Conservation (phyloP, 352 stramenopile species). For the Elongisporangium senticosum region DNA sequence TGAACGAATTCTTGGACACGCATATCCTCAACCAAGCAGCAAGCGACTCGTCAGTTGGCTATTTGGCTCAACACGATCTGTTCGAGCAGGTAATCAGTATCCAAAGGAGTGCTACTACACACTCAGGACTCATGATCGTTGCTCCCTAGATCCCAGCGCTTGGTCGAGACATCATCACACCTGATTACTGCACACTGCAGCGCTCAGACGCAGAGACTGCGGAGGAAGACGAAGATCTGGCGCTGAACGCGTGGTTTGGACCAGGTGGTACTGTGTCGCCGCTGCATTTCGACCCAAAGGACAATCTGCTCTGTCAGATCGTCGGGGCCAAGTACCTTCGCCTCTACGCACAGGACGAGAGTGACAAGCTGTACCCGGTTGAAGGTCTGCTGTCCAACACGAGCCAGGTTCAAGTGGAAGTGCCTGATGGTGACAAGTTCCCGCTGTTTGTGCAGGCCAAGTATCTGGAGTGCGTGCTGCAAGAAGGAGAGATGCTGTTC, state of each 20-base stretch:
- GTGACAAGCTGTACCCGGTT: conserved; percentile 74
- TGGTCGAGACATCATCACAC: conserved; percentile 72
- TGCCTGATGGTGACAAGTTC: conserved; percentile 41
- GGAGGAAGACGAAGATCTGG: conserved; percentile 56
- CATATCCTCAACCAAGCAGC: conserved; percentile 23
- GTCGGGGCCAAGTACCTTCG: conserved; percentile 80
- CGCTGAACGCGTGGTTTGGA: conserved; percentile 86
- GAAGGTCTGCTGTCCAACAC: conserved; percentile 83
- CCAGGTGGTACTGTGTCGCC: conserved; percentile 75
- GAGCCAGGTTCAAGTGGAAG: conserved; percentile 65
- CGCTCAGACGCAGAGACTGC: conserved; percentile 22
- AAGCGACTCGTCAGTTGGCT: conserved; percentile 29
- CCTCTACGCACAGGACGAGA: conserved; percentile 69
- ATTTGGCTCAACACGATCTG: conserved; percentile 86
- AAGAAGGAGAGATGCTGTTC: conserved; percentile 80
- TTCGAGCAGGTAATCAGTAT: conserved; percentile 75
- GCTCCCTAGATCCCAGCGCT: conserved; percentile 65
- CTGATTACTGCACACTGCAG: conserved; percentile 84
- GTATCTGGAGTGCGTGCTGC: conserved; percentile 70
- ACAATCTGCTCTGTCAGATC: conserved; percentile 88
- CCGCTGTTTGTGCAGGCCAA: conserved; percentile 37
- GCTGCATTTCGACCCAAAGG: conserved; percentile 85
- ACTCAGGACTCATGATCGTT: too few species aligned
- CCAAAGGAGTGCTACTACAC: neutral
- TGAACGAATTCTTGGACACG: conserved; percentile 74